These are phyloP conservation scores for Talaromyces thailandensis DNA, from an alignment of 495 filamentous ascomycete species.

Conservation along the genomic window DNA sequence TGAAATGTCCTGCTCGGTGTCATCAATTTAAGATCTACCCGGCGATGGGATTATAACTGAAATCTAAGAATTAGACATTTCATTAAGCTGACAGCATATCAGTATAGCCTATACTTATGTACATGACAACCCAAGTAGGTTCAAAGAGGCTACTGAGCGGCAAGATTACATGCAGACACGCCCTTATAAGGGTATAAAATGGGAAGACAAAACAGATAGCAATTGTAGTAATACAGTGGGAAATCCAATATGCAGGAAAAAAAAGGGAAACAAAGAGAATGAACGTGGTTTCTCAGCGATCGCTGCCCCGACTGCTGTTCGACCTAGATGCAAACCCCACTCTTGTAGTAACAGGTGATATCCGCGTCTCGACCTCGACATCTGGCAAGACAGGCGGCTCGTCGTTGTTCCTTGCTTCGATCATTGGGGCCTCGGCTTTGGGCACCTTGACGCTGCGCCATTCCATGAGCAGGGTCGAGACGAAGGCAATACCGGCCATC, in stretches of 20 bases:
- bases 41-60: neutral
- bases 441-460: slow-evolving; percentile 48
- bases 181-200: neutral
- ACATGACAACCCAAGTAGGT: neutral
- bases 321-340: neutral
- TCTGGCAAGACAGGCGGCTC: slow-evolving; percentile 1
- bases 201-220: neutral
- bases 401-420: slow-evolving; percentile 22
- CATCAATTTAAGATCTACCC: neutral
- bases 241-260: neutral
- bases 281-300: neutral
- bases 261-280: neutral
- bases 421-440: neutral
- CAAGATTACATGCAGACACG: neutral
- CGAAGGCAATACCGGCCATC: slow-evolving; percentile 41
- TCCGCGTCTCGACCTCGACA: slow-evolving; percentile 3
- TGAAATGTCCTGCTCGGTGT: neutral
- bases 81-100: neutral
- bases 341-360: slow-evolving; percentile 5
- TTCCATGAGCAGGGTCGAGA: slow-evolving; percentile 45
- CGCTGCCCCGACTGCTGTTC: neutral
- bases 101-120: neutral
- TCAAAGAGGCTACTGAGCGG: neutral
- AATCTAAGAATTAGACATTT: neutral
- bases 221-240: neutral